Evolutionary conservation across 805 yeast species (phyloP).

Genomic region (Yueomyces sinensis): DNA sequence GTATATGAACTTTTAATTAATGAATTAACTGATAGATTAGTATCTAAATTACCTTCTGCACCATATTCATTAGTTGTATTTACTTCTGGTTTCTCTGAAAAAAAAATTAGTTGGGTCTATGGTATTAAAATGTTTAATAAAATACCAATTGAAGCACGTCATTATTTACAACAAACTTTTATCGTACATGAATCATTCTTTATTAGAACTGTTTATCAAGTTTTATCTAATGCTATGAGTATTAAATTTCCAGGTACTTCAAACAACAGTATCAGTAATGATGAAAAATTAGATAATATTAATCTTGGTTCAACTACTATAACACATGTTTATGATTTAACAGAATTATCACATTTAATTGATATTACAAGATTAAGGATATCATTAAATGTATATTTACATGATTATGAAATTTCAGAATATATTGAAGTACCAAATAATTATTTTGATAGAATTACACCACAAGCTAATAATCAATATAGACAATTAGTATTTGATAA

Average conservation of each 20-base stretch:
- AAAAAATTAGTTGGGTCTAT: slow-evolving; percentile 49
- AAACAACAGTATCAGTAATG: slow-evolving; percentile 24
- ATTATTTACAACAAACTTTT: slow-evolving; percentile 46
- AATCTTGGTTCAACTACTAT: slow-evolving; percentile 8
- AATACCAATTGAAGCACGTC: slow-evolving; percentile 43
- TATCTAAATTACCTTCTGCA: slow-evolving; percentile 43
- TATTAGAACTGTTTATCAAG: slow-evolving; percentile 61
- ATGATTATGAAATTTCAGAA: slow-evolving; percentile 44
- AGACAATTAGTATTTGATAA: slow-evolving; percentile 34
- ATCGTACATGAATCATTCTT: slow-evolving; percentile 90
- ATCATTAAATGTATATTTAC: slow-evolving; percentile 59
- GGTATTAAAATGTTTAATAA: slow-evolving; percentile 45
- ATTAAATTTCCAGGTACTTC: slow-evolving; percentile 29
- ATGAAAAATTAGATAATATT: slow-evolving; percentile 1
- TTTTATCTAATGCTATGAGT: slow-evolving; percentile 49
- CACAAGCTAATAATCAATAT: slow-evolving; percentile 22
- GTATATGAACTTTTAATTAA: slow-evolving; percentile 28
- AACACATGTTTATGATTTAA: slow-evolving; percentile 34
- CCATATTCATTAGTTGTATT: slow-evolving; percentile 62
- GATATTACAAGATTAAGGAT: slow-evolving; percentile 71
- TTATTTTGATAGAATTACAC: slow-evolving; percentile 18
- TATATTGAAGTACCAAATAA: slow-evolving; percentile 34
- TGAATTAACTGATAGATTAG: slow-evolving; percentile 43
- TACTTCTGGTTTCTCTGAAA: slow-evolving; percentile 62
- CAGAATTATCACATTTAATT: slow-evolving; percentile 43